Evolutionary conservation across 441 rosid genomes (phyloP).

Genomic region (Euphorbia neoarborescens): DNA sequence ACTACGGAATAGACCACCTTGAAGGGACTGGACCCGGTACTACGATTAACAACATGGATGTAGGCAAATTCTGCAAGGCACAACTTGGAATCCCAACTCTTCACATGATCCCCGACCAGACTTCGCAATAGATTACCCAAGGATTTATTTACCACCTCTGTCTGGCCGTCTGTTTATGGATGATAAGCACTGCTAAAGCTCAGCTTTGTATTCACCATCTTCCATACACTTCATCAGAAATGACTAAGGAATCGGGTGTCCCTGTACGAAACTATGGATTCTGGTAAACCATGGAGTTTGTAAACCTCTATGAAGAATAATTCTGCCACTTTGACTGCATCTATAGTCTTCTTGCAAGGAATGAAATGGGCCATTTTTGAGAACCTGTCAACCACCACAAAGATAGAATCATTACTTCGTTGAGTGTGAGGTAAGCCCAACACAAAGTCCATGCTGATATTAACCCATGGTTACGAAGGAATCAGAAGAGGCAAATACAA

Average conservation of each 20-base stretch:
- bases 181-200: background rate
- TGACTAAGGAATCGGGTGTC: slow-evolving; percentile 13
- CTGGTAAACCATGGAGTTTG: background rate
- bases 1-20: background rate
- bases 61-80: background rate
- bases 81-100: background rate
- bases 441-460: slow-evolving; percentile 8
- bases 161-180: too few relatives aligned
- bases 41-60: background rate
- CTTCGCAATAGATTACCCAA: background rate
- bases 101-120: background rate
- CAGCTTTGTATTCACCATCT: background rate
- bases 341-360: background rate
- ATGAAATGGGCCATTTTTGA: background rate
- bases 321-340: background rate
- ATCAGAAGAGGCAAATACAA: background rate
- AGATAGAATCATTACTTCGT: slow-evolving; percentile 7
- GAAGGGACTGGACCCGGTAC: background rate
- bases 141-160: background rate
- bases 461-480: background rate
- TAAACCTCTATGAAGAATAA: background rate
- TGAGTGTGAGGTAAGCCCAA: background rate
- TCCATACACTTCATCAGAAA: background rate
- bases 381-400: background rate
- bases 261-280: background rate